Evolutionary conservation across 768 basidiomycete species (phyloP).

Genomic region (Gelatoporia subvermispora): DNA sequence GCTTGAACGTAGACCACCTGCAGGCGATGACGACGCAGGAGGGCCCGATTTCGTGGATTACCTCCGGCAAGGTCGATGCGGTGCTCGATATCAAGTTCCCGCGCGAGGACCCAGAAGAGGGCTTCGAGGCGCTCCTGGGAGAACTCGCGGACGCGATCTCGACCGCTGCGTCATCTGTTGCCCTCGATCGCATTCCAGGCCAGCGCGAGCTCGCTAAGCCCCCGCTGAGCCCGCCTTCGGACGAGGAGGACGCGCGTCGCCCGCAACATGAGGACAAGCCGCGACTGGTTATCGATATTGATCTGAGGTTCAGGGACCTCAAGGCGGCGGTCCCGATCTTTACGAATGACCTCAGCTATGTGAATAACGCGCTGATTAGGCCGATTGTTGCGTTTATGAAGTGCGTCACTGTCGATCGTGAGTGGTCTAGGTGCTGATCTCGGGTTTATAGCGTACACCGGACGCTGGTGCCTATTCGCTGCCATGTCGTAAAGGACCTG

Average conservation of each 20-base stretch:
- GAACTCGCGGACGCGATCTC: slow-evolving; percentile 88
- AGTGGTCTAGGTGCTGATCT: slow-evolving; percentile 12
- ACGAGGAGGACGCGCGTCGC: slow-evolving; percentile 27
- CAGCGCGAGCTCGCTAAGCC: slow-evolving; percentile 85
- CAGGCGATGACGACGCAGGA: slow-evolving; percentile 77
- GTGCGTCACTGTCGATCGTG: slow-evolving; percentile 39
- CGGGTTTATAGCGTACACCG: slow-evolving; percentile 67
- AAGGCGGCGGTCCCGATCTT: slow-evolving; percentile 95
- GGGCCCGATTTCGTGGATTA: slow-evolving; percentile 96
- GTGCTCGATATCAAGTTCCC: slow-evolving; percentile 99
- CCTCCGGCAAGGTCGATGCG: slow-evolving; percentile 92
- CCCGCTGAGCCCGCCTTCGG: slow-evolving; percentile 68
- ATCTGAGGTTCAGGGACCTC: slow-evolving; percentile 89
- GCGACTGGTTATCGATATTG: slow-evolving; percentile 81
- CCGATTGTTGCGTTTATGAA: slow-evolving; percentile 99
- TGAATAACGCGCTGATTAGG: slow-evolving; percentile 87
- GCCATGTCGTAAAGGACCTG: slow-evolving; percentile 78
- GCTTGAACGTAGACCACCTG: slow-evolving; percentile 93
- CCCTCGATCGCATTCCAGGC: slow-evolving; percentile 72
- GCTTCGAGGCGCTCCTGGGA: slow-evolving; percentile 78
- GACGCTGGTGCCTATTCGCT: slow-evolving; percentile 91
- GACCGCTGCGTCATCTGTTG: slow-evolving; percentile 48
- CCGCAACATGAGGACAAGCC: slow-evolving; percentile 32
- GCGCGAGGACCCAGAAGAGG: slow-evolving; percentile 62
- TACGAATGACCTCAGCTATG: slow-evolving; percentile 81